Evolutionary conservation across 2,329 filamentous ascomycete species (phyloP), one percentile per base, ranked within the genome.

Genomic region (Pestalotiopsis sp.): DNA sequence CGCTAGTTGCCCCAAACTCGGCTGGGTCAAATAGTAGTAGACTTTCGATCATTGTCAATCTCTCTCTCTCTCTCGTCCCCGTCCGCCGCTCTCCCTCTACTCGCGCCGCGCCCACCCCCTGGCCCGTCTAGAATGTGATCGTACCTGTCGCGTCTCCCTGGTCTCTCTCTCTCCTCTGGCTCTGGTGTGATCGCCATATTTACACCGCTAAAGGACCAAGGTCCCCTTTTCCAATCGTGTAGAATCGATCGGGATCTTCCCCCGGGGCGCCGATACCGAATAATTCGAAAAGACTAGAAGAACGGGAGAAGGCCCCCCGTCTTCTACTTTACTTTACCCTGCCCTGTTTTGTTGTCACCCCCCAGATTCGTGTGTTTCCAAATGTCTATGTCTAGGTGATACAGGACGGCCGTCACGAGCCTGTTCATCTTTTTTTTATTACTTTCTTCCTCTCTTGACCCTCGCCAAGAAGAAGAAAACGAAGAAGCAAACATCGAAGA

Each of bases 371-470:
- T 57, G 56, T 56, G 31, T 36, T 36, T 68, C 39, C 67, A 63
- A 66, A 68, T 68, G 67, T 63, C 63, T 66, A 59, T 49, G 38
- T 56, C 27, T 39, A 56, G 67, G 67, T 68, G 67, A 68, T 66
- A 66, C 56, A 31, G 64, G 57, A 52, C 57, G 67, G 56, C 60
- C 31, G 38, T 66, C 49, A 58, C 66, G 66, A 56, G 58, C 58
- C 66, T 57, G 3, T 39, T 67, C 36, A 49, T 62, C 23, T 36
- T 31, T 31, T 36, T 45, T 36, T n/a, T 23, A 9, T 20, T n/a
- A 9, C 17, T 52, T 4, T 36, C 45, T n/a, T 20, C 45, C 17
- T 20, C 31, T 38, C 61, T 36, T 14, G 12, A 38, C 11, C 25
- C 3, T 52, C 3, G 12, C 41, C 45, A 52, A 52, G 20, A 11